phyloP scores from a whole-genome alignment of 2,329 filamentous ascomycete genomes.

The Alternaria ventricosa region DNA sequence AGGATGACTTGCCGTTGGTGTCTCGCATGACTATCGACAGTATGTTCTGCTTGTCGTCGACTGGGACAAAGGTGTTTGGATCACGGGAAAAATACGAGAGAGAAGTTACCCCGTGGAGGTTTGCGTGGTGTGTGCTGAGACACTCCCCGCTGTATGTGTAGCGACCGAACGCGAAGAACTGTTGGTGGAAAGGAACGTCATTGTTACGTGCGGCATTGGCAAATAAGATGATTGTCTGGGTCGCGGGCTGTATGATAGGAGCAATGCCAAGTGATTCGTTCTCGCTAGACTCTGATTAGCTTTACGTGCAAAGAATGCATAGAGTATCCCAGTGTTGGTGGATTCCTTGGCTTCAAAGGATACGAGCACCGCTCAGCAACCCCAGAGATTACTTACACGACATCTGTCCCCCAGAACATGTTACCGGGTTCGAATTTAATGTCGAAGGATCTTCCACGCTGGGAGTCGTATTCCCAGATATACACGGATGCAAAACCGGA shows the following conservation, averaged over 20 bases:
- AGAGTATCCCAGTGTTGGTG: not conserved
- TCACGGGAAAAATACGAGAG: not conserved
- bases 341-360: not conserved
- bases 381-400: not conserved
- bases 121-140: not conserved
- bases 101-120: not conserved
- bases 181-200: not conserved
- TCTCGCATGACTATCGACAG: not conserved
- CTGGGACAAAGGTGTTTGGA: constrained; percentile 3
- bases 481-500: constrained; percentile 20
- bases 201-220: not conserved
- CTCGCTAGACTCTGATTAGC: not conserved
- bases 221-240: constrained; percentile 19
- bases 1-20: not conserved
- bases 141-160: constrained; percentile 23
- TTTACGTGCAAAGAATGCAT: not conserved
- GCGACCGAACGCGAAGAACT: not conserved
- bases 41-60: not conserved
- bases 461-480: constrained; percentile 39
- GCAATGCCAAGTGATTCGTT: not conserved
- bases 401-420: not conserved
- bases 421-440: constrained; percentile 11
- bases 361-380: not conserved
- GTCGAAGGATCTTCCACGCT: constrained; percentile 27
- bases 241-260: constrained; percentile 19